These are phyloP conservation scores for Crucibulum cyathiforme DNA, from an alignment of 1,284 basidiomycete species.

Conservation along the genomic window DNA sequence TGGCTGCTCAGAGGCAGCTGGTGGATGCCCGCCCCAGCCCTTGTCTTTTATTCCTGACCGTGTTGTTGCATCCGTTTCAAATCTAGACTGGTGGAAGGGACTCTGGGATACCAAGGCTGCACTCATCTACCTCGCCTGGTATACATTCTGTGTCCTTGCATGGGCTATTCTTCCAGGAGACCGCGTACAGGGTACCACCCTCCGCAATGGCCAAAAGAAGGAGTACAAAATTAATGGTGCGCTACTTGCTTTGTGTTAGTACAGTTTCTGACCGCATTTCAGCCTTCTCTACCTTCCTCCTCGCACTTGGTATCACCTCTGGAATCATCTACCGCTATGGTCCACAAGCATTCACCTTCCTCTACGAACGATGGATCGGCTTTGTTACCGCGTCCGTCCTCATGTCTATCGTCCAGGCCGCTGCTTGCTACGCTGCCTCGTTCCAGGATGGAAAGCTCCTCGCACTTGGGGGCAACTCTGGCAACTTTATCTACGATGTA, in stretches of 20 bases:
- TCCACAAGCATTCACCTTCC: conserved; percentile 82
- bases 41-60: conserved; percentile 50
- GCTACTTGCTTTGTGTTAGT: conserved; percentile 12
- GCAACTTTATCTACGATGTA: conserved; percentile 91
- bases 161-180: conserved; percentile 91
- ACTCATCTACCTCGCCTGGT: conserved; percentile 87
- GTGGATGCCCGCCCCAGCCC: conserved; percentile 72
- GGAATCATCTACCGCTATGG: conserved; percentile 80
- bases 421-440: conserved; percentile 77
- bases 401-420: conserved; percentile 80
- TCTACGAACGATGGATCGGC: conserved; percentile 93
- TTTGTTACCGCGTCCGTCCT: conserved; percentile 84
- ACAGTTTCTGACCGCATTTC: not conserved
- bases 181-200: conserved; percentile 77
- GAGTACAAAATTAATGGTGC: conserved; percentile 96
- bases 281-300: conserved; percentile 90
- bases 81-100: conserved; percentile 66
- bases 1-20: conserved; percentile 80
- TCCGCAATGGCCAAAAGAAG: conserved; percentile 82
- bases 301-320: conserved; percentile 73
- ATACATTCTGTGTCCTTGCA: conserved; percentile 81
- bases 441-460: conserved; percentile 76
- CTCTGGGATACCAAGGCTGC: conserved; percentile 86
- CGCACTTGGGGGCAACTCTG: conserved; percentile 91
- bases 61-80: conserved; percentile 54